Evolutionary conservation across 805 yeast species (phyloP).

Genomic region (Yarrowia osloensis): DNA sequence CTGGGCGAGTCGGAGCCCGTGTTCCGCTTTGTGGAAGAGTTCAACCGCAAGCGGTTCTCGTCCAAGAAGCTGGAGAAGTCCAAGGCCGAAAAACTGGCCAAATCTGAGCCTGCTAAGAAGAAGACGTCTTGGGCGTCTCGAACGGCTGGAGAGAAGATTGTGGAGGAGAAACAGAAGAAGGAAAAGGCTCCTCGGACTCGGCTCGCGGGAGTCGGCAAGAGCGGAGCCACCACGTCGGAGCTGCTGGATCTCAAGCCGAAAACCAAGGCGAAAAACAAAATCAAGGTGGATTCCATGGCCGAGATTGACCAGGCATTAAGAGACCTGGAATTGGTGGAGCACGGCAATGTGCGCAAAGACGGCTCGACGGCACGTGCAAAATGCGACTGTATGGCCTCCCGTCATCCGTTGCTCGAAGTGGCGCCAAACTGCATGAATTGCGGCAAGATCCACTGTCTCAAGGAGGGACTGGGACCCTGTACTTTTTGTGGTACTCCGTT

Average conservation of each 20-base stretch:
- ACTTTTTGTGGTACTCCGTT: slow-evolving; percentile 74
- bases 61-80: slow-evolving; percentile 36
- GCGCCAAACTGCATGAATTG: slow-evolving; percentile 94
- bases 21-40: slow-evolving; percentile 7
- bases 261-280: slow-evolving; percentile 36
- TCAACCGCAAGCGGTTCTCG: slow-evolving; percentile 18
- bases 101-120: slow-evolving; percentile 30
- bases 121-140: not conserved
- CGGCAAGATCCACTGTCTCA: slow-evolving; percentile 88
- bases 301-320: slow-evolving; percentile 66
- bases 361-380: slow-evolving; percentile 41
- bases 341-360: slow-evolving; percentile 33
- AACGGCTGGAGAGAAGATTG: slow-evolving; percentile 3
- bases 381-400: slow-evolving; percentile 83
- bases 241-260: slow-evolving; percentile 10
- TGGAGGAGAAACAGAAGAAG: not conserved
- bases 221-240: slow-evolving; percentile 14
- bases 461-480: slow-evolving; percentile 91
- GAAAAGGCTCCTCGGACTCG: slow-evolving; percentile 8
- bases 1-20: slow-evolving; percentile 13
- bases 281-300: slow-evolving; percentile 56
- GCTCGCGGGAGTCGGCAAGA: not conserved
- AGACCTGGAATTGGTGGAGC: slow-evolving; percentile 50
- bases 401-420: slow-evolving; percentile 84
- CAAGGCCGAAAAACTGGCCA: slow-evolving; percentile 45